Percentiles rank a stretch among this genome's conserved stretches.
Conservation (phyloP, 345 rosid genomes). For the Euphorbia lathyris region DNA sequence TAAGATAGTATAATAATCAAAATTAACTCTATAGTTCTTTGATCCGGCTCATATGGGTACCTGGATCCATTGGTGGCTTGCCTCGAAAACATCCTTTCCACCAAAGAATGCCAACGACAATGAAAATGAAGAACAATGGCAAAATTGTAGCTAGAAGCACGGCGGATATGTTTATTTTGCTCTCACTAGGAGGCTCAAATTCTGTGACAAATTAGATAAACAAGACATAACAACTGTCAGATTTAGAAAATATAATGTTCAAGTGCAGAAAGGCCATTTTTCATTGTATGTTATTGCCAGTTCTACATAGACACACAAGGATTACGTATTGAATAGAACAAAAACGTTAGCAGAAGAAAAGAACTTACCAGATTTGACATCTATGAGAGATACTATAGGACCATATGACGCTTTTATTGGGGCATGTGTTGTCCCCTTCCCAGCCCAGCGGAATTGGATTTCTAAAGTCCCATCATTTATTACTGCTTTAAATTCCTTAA, state of each 20-base stretch:
- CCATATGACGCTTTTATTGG: neutral
- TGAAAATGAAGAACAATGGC: neutral
- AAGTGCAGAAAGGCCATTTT: neutral
- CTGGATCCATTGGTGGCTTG: conserved; percentile 1
- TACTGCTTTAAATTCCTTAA: conserved; percentile 15
- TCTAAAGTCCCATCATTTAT: neutral
- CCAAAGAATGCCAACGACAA: neutral
- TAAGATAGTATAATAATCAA: neutral
- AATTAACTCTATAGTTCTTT: neutral
- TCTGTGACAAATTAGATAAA: neutral
- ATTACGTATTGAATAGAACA: neutral
- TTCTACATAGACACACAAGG: neutral
- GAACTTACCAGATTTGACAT: conserved; percentile 21
- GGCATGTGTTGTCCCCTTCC: neutral
- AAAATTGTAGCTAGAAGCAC: neutral
- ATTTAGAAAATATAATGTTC: neutral
- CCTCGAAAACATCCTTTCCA: conserved; percentile 2
- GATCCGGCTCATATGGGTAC: neutral
- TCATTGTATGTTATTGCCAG: neutral
- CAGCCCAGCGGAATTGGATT: neutral
- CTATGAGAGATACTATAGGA: neutral
- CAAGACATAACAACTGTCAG: neutral
- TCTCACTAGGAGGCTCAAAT: neutral
- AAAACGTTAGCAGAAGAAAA: too few species aligned
- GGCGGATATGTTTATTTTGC: neutral